phyloP scores from a whole-genome alignment of 805 yeast genomes.

The Ogataea salicorniae region DNA sequence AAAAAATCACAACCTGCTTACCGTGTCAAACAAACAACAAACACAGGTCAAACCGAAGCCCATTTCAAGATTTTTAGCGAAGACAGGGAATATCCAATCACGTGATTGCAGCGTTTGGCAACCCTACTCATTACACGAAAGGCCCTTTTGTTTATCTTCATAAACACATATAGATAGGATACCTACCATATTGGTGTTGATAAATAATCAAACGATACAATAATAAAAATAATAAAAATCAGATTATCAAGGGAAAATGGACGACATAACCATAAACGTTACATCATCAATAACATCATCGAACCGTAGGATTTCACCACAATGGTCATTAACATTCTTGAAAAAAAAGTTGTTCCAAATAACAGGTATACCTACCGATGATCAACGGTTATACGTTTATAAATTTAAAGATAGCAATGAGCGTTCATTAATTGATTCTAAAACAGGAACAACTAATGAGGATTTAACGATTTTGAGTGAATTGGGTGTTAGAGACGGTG shows the following conservation, averaged over 20 bases:
- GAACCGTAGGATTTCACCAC: conserved; percentile 58
- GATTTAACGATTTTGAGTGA: conserved; percentile 18
- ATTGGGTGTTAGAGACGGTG: conserved; percentile 31
- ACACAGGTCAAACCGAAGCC: too few relatives aligned
- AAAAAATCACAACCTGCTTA: too few relatives aligned
- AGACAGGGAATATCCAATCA: too few relatives aligned
- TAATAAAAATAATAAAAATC: background rate
- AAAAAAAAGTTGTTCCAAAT: conserved; percentile 55
- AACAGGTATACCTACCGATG: conserved; percentile 65
- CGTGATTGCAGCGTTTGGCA: too few relatives aligned
- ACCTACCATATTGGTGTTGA: too few relatives aligned
- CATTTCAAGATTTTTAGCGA: too few relatives aligned
- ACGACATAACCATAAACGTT: conserved; percentile 43
- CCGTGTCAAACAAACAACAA: too few relatives aligned
- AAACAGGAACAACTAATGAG: conserved; percentile 7
- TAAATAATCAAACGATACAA: too few relatives aligned
- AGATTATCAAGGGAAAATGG: conserved; percentile 2
- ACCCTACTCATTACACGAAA: too few relatives aligned
- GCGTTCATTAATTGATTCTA: conserved; percentile 22
- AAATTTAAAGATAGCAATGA: conserved; percentile 35
- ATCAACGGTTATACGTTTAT: conserved; percentile 48
- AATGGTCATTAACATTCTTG: conserved; percentile 54
- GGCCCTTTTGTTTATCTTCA: too few relatives aligned
- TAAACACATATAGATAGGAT: too few relatives aligned
- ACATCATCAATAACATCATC: conserved; percentile 66